Conservation (phyloP, 208 protist species). For the Spongospora subterranea region DNA sequence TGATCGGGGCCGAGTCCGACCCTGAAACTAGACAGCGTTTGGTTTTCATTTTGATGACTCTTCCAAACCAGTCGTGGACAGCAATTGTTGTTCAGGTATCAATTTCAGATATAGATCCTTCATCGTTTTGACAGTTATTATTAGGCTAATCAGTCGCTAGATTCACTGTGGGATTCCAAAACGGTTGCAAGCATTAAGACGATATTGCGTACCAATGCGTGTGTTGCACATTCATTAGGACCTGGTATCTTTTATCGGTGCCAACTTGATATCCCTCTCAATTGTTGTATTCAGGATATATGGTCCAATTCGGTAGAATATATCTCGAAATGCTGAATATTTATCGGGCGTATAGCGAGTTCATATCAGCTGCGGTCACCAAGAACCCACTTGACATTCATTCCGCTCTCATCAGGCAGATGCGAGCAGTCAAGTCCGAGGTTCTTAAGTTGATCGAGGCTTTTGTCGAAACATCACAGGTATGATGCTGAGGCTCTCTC, state of each 20-base stretch:
- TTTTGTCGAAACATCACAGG: conserved; percentile 85
- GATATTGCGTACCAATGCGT: conserved; percentile 91
- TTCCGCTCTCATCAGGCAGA: conserved; percentile 70
- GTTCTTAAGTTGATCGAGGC: conserved; percentile 89
- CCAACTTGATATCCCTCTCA: neutral
- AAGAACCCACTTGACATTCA: conserved; percentile 58
- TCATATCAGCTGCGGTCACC: conserved; percentile 76
- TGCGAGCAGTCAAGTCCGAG: conserved; percentile 93
- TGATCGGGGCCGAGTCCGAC: conserved; percentile 82
- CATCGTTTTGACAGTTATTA: no score
- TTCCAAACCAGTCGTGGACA: conserved; percentile 81
- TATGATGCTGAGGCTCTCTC: no score
- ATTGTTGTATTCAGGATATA: conserved; percentile 65
- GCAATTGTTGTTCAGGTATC: conserved; percentile 68
- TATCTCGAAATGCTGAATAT: conserved; percentile 90
- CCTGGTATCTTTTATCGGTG: conserved; percentile 64
- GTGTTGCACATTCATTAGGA: conserved; percentile 84
- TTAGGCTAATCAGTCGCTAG: conserved; percentile 59
- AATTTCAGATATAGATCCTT: no score
- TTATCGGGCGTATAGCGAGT: conserved; percentile 86
- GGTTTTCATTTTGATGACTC: conserved; percentile 84
- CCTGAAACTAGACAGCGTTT: conserved; percentile 71
- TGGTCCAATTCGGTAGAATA: conserved; percentile 88
- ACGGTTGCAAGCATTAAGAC: conserved; percentile 84
- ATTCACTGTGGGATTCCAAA: conserved; percentile 76